Conservation (phyloP, 371 early-diverging fungal genomes). For the Saksenaea vasiformis region DNA sequence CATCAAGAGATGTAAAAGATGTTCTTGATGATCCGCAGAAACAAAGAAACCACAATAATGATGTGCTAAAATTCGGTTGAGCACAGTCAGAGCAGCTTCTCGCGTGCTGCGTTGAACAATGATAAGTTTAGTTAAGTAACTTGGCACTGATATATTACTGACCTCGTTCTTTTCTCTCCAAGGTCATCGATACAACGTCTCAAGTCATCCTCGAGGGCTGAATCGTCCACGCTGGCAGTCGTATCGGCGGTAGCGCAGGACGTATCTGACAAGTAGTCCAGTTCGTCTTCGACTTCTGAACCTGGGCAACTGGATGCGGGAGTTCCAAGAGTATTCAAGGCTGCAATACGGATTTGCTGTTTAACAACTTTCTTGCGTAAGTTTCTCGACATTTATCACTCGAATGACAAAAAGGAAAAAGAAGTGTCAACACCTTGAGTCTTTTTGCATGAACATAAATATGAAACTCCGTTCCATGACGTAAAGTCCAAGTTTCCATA, state of each 20-base stretch:
- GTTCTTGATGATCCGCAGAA: slow-evolving; percentile 17
- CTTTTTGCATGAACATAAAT: not conserved
- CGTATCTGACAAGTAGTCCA: slow-evolving; percentile 10
- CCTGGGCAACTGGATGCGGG: slow-evolving; percentile 17
- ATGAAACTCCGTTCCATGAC: not conserved
- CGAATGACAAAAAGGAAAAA: not conserved
- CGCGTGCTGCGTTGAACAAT: slow-evolving; percentile 16
- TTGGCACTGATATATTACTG: not conserved
- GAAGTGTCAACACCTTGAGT: not conserved
- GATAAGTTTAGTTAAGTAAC: not conserved
- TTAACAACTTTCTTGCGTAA: slow-evolving; percentile 20
- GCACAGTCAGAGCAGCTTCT: slow-evolving; percentile 22
- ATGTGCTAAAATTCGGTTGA: slow-evolving; percentile 20
- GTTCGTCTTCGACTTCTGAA: slow-evolving; percentile 21
- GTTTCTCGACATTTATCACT: slow-evolving; percentile 14
- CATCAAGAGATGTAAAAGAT: slow-evolving; percentile 52
- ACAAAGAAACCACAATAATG: slow-evolving; percentile 26
- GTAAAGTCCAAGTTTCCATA: too few species aligned
- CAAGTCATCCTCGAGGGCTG: slow-evolving; percentile 11
- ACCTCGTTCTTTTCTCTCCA: slow-evolving; percentile 22
- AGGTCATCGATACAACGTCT: slow-evolving; percentile 17
- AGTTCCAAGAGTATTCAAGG: slow-evolving; percentile 21
- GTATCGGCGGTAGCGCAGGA: slow-evolving; percentile 11
- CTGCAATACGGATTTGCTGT: slow-evolving; percentile 21
- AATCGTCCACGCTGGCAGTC: slow-evolving; percentile 5